phyloP scores from a whole-genome alignment of 2,329 filamentous ascomycete species.

The Fusarium lateritium region DNA sequence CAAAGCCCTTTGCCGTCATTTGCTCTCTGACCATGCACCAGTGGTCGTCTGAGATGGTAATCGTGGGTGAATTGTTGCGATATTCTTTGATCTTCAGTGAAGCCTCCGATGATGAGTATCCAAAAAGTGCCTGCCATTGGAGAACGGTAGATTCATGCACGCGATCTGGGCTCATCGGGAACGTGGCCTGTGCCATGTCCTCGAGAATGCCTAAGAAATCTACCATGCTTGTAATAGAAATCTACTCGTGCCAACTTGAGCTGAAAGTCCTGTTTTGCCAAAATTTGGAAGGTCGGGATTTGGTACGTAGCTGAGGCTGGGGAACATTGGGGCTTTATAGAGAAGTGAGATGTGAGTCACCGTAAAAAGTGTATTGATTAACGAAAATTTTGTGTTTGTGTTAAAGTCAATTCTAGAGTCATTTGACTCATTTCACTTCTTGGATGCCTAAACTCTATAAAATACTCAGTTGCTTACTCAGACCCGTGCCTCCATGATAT shows the following conservation, averaged over 20 bases:
- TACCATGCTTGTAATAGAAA: not conserved
- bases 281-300: too few species aligned
- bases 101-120: not conserved
- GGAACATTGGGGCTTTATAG: too few species aligned
- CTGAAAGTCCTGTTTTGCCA: not conserved
- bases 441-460: too few species aligned
- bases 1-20: conserved; percentile 1
- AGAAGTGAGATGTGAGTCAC: too few species aligned
- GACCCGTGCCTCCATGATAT: too few species aligned
- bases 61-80: not conserved
- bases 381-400: too few species aligned
- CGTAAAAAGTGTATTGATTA: too few species aligned
- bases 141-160: not conserved
- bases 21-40: conserved; percentile 2
- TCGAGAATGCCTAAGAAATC: conserved; percentile 3
- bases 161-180: fast-evolving
- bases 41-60: not conserved
- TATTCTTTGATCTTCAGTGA: not conserved
- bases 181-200: not conserved
- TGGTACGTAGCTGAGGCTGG: too few species aligned
- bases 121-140: conserved; percentile 12
- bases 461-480: too few species aligned
- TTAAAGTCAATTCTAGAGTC: too few species aligned
- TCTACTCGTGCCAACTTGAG: not conserved
- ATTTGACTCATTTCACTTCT: too few species aligned